These are phyloP conservation scores for Fusarium drepaniforme DNA, from an alignment of 2,329 filamentous ascomycete species.

Conservation along the genomic window DNA sequence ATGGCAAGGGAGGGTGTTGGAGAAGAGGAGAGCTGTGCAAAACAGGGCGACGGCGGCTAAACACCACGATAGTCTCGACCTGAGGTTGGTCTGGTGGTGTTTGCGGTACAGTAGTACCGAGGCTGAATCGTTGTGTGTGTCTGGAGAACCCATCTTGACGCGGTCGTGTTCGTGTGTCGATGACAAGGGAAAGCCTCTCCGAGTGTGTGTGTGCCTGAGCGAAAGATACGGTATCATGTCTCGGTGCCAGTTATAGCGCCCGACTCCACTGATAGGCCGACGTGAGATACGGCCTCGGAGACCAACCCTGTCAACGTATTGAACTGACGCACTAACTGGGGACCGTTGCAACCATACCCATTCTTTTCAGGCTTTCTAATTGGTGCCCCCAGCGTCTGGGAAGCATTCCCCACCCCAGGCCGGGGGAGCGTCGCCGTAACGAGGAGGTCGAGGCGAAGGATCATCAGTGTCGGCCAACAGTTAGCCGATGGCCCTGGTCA, in stretches of 20 bases:
- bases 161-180: not conserved
- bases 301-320: not conserved
- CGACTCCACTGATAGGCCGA: constrained; percentile 4
- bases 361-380: not conserved
- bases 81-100: not conserved
- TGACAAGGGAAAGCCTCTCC: not conserved
- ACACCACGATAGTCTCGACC: not conserved
- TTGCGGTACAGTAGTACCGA: not conserved
- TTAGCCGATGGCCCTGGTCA: not conserved
- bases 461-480: not conserved
- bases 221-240: not conserved
- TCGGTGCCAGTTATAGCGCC: constrained; percentile 1
- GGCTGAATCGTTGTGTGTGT: not conserved
- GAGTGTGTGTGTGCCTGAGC: not conserved
- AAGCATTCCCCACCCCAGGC: not conserved
- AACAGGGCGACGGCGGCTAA: constrained; percentile 5
- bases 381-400: not conserved
- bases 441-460: not conserved
- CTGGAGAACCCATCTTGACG: not conserved
- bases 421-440: not conserved
- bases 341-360: not conserved
- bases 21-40: constrained; percentile 5
- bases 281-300: not conserved
- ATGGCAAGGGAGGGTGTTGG: constrained; percentile 9
- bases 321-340: constrained; percentile 1